Base-by-base conservation (phyloP, 2,329 filamentous ascomycete species). In the Ophiobolus disseminans region DNA sequence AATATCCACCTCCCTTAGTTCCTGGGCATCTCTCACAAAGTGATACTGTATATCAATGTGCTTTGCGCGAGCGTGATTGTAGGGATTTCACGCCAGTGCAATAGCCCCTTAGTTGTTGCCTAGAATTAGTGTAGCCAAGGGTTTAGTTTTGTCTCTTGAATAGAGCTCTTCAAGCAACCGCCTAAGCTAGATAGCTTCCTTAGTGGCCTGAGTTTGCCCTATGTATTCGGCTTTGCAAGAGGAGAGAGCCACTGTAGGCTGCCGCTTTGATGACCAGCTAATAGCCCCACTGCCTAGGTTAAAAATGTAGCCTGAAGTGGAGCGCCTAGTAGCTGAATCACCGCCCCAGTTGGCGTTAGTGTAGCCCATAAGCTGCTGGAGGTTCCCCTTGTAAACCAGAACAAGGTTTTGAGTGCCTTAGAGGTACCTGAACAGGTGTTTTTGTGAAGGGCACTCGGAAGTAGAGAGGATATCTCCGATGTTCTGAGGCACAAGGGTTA, bases 221-320 rank as follows among this genome's bases (percentile, higher is more conserved):
- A 60, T 50, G 35, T 50, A 63, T 48, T 64, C 59, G 14, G 58
- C 60, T 50, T 65, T 55, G 23, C 51, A 57, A 3, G 44, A 59
- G 3, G 50, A 63, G 1, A 59, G 31, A 4, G 62, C 53, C 9
- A 62, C 56, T 0, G 39, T 49, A 10, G 10, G 23, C 35, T 65
- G 51, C 11, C 59, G 40, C 41, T 62, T 57, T 2, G 51, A 63
- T 16, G 14, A 40, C 62, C 49, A 67, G 32, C 42, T 51, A 26
- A 67, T 60, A 11, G 57, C 37, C 17, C 44, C 53, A 17, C 55
- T 56, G 1, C 47, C 50, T 3, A 62, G 38, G 21, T 40, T 58
- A 40, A 66, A 60, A 1, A 63, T 5, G 35, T 55, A 67, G 31
- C 62, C 61, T 3, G 49, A 25, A 3, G 56, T 62, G 3, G 52